phyloP scores from a whole-genome alignment of 495 filamentous ascomycete genomes.

The Penicillium mononematosum region DNA sequence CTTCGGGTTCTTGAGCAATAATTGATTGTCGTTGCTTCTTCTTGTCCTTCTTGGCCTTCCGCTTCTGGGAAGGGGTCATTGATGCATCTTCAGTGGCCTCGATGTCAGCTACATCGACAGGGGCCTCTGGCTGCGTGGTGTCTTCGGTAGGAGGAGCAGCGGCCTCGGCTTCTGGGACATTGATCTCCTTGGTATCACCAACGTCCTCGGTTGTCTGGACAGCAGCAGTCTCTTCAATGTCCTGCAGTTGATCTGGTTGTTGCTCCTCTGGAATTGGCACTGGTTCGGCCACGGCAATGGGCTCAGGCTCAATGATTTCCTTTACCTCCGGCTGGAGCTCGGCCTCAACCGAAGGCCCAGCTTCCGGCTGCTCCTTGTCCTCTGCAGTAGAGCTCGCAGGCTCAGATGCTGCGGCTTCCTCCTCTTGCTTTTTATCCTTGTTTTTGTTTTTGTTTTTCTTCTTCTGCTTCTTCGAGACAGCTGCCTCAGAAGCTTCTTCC shows the following conservation, averaged over 20 bases:
- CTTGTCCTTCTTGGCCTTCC: slow-evolving; percentile 36
- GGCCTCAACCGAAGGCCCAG: slow-evolving; percentile 1
- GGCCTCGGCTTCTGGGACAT: not conserved
- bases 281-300: slow-evolving; percentile 1
- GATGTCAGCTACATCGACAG: not conserved
- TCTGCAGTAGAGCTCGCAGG: not conserved
- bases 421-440: slow-evolving; percentile 21
- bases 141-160: slow-evolving; percentile 11
- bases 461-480: slow-evolving; percentile 24
- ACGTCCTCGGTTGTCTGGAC: slow-evolving; percentile 1
- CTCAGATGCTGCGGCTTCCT: slow-evolving; percentile 7
- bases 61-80: slow-evolving; percentile 17
- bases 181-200: slow-evolving; percentile 12
- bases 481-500: slow-evolving; percentile 4
- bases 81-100: not conserved
- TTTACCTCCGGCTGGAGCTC: slow-evolving; percentile 3
- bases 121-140: slow-evolving; percentile 3
- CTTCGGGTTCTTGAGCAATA: slow-evolving; percentile 15
- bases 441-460: slow-evolving; percentile 25
- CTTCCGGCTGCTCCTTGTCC: slow-evolving; percentile 10
- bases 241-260: slow-evolving; percentile 1
- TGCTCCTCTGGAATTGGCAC: not conserved
- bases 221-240: not conserved
- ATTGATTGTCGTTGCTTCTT: slow-evolving; percentile 28
- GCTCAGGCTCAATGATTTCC: slow-evolving; percentile 9